Evolutionary conservation across 371 early-diverging fungal genomes (phyloP).

Genomic region (Saksenaea vasiformis): DNA sequence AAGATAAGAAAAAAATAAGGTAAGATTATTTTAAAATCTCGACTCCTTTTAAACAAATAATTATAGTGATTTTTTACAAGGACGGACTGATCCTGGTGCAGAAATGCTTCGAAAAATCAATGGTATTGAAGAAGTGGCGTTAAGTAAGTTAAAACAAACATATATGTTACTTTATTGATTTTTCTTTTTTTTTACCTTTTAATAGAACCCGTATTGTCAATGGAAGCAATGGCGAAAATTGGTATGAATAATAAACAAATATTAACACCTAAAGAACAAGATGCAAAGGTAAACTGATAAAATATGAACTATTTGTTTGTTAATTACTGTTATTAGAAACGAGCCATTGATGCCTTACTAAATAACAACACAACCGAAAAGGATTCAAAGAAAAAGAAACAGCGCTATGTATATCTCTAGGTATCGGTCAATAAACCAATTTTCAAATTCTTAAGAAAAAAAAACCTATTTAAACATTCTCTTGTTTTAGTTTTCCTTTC

Average conservation of each 20-base stretch:
- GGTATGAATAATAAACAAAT: conserved; percentile 26
- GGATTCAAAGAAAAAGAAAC: conserved; percentile 26
- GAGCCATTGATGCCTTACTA: conserved; percentile 29
- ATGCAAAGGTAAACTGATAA: conserved; percentile 31
- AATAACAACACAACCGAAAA: conserved; percentile 15
- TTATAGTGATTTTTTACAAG: conserved; percentile 38
- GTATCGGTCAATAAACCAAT: conserved; percentile 13
- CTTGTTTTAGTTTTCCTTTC: conserved; percentile 6
- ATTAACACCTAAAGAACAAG: conserved; percentile 30
- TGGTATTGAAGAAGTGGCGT: conserved; percentile 34
- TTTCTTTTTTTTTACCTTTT: background rate
- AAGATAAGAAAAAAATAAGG: conserved; percentile 7
- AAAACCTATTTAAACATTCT: conserved; percentile 18
- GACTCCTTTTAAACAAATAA: too few relatives aligned
- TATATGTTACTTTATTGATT: too few relatives aligned
- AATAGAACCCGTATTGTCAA: conserved; percentile 23
- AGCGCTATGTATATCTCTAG: conserved; percentile 41
- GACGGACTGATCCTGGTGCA: conserved; percentile 41
- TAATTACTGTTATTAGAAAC: conserved; percentile 25
- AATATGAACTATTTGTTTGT: background rate
- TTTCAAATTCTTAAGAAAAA: background rate
- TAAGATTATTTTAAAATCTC: too few relatives aligned
- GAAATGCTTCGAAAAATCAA: conserved; percentile 40
- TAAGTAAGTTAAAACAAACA: conserved; percentile 11
- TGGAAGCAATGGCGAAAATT: conserved; percentile 37